Evolutionary conservation across 75 land plant genomes (phyloP), one percentile per base, ranked within the genome.

Genomic region (Selaginella moellendorffii): DNA sequence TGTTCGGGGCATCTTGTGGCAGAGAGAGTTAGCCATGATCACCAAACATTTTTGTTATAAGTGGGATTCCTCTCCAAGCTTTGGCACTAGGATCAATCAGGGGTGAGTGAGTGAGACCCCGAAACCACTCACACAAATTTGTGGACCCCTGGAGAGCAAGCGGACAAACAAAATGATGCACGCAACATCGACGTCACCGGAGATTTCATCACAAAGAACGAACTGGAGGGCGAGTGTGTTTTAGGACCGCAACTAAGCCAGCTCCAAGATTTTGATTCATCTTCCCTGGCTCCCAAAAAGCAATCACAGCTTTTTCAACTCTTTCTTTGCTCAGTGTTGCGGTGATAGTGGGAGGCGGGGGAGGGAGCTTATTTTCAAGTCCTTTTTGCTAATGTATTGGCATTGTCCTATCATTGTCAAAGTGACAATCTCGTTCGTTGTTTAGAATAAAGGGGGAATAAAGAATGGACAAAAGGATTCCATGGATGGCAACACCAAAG

Each of bases 131-230:
- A 36, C 46, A 36, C 5, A 36, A 36, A 36, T 36, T 36, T 14
- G 46, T 36, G 46, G 46, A 36, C 46, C 46, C 46, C 46, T 36
- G n/a, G n/a, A n/a, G n/a, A n/a, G n/a, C n/a, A n/a, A n/a, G n/a
- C n/a, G n/a, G 14, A 36, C 46, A 36, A 14, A 36, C 5, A 5
- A 36, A 36, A 36, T 36, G 46, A 36, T 14, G 14, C 46, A 36
- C 46, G 46, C 14, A 36, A 36, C 46, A 5, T 5, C 14, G 5
- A 36, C 46, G 46, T 36, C 46, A 36, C 14, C 46, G 46, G 5
- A 5, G 10, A 36, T 5, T 5, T 36, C 10, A 36, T 5, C 46
- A 36, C 46, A 36, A 36, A 36, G 14, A 5, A 36, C 10, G 5
- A 36, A 36, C 14, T 36, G 14, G 46, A 5, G 14, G 46, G 14